Evolutionary conservation across 441 rosid species (phyloP).

Genomic region (Gossypium trilobum): DNA sequence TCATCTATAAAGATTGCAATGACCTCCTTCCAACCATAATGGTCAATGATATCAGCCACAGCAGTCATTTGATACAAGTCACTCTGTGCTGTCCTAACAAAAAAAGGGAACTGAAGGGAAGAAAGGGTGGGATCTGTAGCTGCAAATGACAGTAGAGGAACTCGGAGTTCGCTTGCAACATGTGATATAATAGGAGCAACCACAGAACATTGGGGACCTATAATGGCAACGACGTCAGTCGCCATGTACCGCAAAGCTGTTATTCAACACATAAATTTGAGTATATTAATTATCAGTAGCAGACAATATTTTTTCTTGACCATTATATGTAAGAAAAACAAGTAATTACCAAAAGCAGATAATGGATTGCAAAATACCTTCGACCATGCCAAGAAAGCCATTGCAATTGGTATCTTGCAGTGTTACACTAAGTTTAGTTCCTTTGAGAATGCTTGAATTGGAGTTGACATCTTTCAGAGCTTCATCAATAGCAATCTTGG

Average conservation of each 20-base stretch:
- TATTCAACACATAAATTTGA: conserved; percentile 15
- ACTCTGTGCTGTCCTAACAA: conserved; percentile 62
- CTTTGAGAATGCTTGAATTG: conserved; percentile 47
- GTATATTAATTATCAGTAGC: background rate
- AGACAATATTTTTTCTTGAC: conserved; percentile 6
- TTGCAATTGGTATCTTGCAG: conserved; percentile 63
- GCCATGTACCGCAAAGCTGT: conserved; percentile 76
- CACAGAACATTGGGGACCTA: conserved; percentile 83
- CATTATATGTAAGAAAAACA: background rate
- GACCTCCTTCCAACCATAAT: conserved; percentile 70
- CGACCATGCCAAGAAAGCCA: conserved; percentile 74
- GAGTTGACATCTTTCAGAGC: conserved; percentile 82
- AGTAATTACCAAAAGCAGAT: conserved; percentile 7
- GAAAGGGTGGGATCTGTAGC: conserved; percentile 74
- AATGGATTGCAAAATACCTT: conserved; percentile 37
- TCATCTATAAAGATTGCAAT: conserved; percentile 70
- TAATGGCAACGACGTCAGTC: conserved; percentile 51
- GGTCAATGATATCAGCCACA: conserved; percentile 54
- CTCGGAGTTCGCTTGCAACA: conserved; percentile 64
- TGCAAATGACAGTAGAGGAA: conserved; percentile 70
- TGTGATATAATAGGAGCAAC: conserved; percentile 57
- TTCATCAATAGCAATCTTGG: conserved; percentile 76
- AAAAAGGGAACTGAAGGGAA: conserved; percentile 73
- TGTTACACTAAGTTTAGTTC: conserved; percentile 37
- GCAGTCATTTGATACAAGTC: conserved; percentile 78